Evolutionary conservation across 2,329 filamentous ascomycete species (phyloP).

Genomic region (Ceratocystis alfenasii): DNA sequence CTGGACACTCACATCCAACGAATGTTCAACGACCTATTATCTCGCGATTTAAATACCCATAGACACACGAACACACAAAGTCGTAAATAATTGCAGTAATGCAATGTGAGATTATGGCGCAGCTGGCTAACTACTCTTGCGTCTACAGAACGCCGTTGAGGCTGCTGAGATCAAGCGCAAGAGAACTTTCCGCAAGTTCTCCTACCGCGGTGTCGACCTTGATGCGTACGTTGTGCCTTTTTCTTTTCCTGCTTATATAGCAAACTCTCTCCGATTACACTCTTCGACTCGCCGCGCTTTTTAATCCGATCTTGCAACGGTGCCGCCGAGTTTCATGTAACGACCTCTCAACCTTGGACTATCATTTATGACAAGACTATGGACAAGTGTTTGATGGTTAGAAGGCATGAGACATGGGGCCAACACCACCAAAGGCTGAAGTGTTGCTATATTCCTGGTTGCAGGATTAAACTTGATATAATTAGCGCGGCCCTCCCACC

Average conservation of each 20-base stretch:
- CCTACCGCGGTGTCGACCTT: constrained; percentile 98
- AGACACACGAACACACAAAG: neutral
- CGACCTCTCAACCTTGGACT: neutral
- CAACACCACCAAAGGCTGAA: neutral
- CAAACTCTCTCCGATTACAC: constrained; percentile 37
- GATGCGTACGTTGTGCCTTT: constrained; percentile 65
- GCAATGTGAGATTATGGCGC: neutral
- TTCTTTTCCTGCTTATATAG: neutral
- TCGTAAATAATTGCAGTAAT: neutral
- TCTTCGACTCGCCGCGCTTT: constrained; percentile 31
- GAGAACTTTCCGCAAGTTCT: constrained; percentile 99
- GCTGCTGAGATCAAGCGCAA: constrained; percentile 99
- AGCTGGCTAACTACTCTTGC: constrained; percentile 20
- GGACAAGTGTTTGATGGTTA: neutral
- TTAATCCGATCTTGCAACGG: constrained; percentile 3
- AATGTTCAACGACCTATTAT: constrained; percentile 15
- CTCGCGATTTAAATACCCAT: constrained; percentile 10
- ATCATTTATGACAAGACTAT: neutral
- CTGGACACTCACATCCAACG: constrained; percentile 26
- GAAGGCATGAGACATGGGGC: no score
- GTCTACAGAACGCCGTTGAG: constrained; percentile 77
- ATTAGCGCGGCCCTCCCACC: neutral
- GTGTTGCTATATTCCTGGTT: neutral
- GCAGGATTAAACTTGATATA: neutral
- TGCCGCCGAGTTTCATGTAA: no score